Conservation (phyloP, 352 stramenopile species). For the Globisporangium nodosum region DNA sequence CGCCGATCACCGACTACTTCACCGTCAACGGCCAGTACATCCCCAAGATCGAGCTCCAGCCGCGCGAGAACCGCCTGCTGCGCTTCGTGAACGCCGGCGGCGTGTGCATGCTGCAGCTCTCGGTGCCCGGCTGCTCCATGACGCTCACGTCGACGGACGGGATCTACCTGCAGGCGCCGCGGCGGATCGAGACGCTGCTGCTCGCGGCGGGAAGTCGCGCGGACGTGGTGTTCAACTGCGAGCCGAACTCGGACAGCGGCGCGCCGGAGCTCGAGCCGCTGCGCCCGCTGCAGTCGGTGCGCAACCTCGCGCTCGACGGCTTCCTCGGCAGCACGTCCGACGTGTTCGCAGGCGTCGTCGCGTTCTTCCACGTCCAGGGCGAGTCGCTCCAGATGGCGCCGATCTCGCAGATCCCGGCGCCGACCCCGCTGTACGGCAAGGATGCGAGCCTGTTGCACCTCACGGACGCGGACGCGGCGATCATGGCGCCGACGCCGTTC, state of each 20-base stretch:
- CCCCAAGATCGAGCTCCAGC: conserved; percentile 47
- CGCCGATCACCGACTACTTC: conserved; percentile 51
- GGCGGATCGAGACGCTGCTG: conserved; percentile 34
- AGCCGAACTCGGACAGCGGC: conserved; percentile 16
- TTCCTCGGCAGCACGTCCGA: conserved; percentile 58
- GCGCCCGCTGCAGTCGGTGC: conserved; percentile 50
- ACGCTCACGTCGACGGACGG: conserved; percentile 49
- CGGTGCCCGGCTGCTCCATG: conserved; percentile 56
- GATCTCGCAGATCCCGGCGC: conserved; percentile 26
- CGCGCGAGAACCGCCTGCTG: conserved; percentile 49
- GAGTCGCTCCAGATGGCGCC: conserved; percentile 22
- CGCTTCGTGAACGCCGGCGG: conserved; percentile 59
- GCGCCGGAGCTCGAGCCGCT: conserved; percentile 20
- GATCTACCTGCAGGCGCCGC: conserved; percentile 40
- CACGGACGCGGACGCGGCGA: conserved; percentile 18
- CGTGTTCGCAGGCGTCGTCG: conserved; percentile 50
- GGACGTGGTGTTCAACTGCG: conserved; percentile 59
- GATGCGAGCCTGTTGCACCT: conserved; percentile 34
- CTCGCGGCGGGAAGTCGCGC: conserved; percentile 52
- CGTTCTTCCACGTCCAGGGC: conserved; percentile 52
- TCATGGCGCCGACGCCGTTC: conserved; percentile 35
- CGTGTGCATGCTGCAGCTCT: conserved; percentile 45
- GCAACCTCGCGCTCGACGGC: conserved; percentile 25
- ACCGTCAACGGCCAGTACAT: conserved; percentile 68
- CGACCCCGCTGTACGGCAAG: conserved; percentile 33